A percentile compares a stretch with the other conserved stretches of the same genome.
These are phyloP conservation scores for Dendrocalamus latiflorus DNA, from an alignment of 202 grass and related monocot species.

Conservation along the genomic window DNA sequence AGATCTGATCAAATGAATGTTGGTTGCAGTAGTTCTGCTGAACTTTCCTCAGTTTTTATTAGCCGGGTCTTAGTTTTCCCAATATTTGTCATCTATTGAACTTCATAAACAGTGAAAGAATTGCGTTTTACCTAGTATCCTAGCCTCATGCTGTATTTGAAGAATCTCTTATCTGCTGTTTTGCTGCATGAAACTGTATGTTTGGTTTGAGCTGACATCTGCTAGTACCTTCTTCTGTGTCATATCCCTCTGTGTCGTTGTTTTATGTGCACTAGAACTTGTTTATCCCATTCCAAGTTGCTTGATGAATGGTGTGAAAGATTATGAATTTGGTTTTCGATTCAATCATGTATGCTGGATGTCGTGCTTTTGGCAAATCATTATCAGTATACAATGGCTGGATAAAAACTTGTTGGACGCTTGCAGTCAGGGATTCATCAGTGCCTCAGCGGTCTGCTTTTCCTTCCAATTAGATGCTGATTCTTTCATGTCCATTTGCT, in stretches of 20 bases:
- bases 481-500: too few relatives aligned
- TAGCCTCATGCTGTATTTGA: not conserved
- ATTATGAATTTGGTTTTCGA: not conserved
- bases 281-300: not conserved
- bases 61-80: not conserved
- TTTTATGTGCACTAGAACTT: not conserved
- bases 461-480: not conserved
- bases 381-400: too few relatives aligned
- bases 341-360: not conserved
- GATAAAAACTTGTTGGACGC: not conserved
- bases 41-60: not conserved
- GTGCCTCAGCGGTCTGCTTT: not conserved
- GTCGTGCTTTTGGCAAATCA: not conserved
- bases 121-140: not conserved
- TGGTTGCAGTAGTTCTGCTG: not conserved
- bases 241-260: not conserved
- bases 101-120: not conserved
- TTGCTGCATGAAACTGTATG: conserved; percentile 2
- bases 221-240: not conserved
- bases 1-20: not conserved
- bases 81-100: not conserved
- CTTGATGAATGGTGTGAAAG: not conserved
- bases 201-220: not conserved
- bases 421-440: not conserved
- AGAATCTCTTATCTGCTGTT: not conserved